Evolutionary conservation across 495 filamentous ascomycete species (phyloP).

Genomic region (Podospora comata): DNA sequence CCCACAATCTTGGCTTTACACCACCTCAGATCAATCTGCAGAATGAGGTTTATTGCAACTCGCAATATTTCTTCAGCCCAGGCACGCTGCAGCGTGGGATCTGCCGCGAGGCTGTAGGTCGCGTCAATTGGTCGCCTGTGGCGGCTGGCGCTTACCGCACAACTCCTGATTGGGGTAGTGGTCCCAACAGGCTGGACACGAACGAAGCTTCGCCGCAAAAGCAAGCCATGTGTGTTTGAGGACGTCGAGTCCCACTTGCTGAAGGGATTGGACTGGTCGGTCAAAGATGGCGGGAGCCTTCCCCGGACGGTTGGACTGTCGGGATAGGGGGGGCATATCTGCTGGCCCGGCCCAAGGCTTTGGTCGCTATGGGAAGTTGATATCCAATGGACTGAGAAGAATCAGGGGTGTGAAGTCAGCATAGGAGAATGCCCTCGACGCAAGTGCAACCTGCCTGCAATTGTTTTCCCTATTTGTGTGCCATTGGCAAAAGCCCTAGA

Average conservation of each 20-base stretch:
- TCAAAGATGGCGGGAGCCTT: background rate
- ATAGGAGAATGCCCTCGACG: conserved; percentile 5
- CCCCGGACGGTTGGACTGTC: background rate
- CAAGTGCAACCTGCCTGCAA: too few relatives aligned
- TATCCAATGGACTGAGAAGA: conserved; percentile 7
- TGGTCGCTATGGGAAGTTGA: background rate
- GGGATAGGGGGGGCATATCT: background rate
- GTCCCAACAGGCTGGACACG: conserved; percentile 11
- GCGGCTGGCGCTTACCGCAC: conserved; percentile 15
- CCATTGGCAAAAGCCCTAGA: background rate
- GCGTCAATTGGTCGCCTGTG: background rate
- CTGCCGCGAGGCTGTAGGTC: background rate
- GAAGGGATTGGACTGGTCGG: background rate
- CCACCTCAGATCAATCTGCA: background rate
- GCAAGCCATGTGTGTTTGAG: conserved; percentile 1
- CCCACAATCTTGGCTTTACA: background rate
- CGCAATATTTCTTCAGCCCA: conserved; percentile 2
- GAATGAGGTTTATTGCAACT: background rate
- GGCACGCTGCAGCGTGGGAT: background rate
- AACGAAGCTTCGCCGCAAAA: conserved; percentile 13
- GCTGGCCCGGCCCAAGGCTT: conserved; percentile 16
- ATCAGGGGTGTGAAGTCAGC: background rate
- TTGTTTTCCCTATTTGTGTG: background rate
- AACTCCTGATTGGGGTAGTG: conserved; percentile 15
- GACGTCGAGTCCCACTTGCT: background rate